phyloP scores from a whole-genome alignment of 768 basidiomycete species.

The Dentipellis sp. region DNA sequence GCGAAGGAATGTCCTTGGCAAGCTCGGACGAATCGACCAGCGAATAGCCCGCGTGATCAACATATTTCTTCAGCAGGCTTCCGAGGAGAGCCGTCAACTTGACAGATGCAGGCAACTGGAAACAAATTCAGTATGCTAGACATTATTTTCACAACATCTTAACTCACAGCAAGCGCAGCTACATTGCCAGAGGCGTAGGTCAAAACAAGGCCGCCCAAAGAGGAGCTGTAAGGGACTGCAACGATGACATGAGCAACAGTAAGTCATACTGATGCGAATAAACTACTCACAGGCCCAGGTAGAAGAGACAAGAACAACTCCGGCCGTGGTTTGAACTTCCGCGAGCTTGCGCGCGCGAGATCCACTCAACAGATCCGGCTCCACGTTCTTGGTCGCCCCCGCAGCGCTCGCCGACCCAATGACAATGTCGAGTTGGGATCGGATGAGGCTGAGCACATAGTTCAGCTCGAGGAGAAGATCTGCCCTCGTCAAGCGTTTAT shows the following conservation, averaged over 20 bases:
- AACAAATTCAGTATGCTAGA: background rate
- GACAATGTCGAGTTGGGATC: background rate
- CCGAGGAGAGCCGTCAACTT: background rate
- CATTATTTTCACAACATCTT: background rate
- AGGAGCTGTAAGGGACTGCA: conserved; percentile 1
- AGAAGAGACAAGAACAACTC: background rate
- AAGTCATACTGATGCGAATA: background rate
- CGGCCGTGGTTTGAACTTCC: background rate
- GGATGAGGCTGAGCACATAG: background rate
- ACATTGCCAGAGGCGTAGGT: conserved; percentile 2
- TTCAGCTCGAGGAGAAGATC: conserved; percentile 1
- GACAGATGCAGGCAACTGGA: background rate
- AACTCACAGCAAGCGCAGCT: background rate
- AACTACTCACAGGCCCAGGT: conserved; percentile 2
- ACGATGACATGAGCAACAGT: background rate
- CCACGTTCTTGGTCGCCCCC: background rate
- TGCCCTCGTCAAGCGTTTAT: background rate
- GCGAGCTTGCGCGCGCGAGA: background rate
- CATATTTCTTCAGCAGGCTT: background rate
- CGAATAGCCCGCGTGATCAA: background rate
- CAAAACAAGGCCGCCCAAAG: background rate
- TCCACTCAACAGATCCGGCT: background rate
- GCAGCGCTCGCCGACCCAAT: background rate
- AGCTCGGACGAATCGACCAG: background rate
- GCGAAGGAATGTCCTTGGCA: background rate